phyloP scores from a whole-genome alignment of 768 basidiomycete genomes.

The Filobasidium wieringae region DNA sequence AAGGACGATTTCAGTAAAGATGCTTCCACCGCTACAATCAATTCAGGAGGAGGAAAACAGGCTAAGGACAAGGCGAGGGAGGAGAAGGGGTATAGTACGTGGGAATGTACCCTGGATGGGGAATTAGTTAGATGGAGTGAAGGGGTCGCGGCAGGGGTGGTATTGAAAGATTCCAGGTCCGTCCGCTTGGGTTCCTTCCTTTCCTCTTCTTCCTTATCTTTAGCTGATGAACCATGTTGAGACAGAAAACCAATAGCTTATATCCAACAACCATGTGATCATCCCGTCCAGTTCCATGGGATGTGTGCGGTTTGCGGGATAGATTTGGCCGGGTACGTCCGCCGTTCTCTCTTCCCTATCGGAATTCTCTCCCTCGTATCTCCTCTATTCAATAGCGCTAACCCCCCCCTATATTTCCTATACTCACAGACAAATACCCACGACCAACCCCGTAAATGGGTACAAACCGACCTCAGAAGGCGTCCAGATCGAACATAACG shows the following conservation, averaged over 20 bases:
- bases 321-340: constrained; percentile 55
- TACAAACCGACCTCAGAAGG: constrained; percentile 3
- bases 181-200: neutral
- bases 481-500: constrained; percentile 49
- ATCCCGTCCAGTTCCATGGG: constrained; percentile 82
- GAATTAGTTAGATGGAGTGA: constrained; percentile 54
- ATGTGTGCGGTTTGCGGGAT: constrained; percentile 89
- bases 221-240: neutral
- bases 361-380: neutral
- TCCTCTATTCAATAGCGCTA: no score
- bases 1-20: constrained; percentile 41
- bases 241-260: constrained; percentile 41
- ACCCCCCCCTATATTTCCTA: neutral
- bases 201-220: neutral
- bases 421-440: constrained; percentile 16
- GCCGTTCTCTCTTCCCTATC: neutral
- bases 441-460: neutral
- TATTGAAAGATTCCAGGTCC: constrained; percentile 9
- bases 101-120: constrained; percentile 82
- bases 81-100: constrained; percentile 68
- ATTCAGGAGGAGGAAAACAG: neutral
- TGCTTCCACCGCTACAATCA: neutral
- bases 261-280: constrained; percentile 85
- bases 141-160: constrained; percentile 18
- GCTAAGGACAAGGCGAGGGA: constrained; percentile 15